phyloP scores from a whole-genome alignment of 2,329 filamentous ascomycete genomes.

The Aspergillus sp. region DNA sequence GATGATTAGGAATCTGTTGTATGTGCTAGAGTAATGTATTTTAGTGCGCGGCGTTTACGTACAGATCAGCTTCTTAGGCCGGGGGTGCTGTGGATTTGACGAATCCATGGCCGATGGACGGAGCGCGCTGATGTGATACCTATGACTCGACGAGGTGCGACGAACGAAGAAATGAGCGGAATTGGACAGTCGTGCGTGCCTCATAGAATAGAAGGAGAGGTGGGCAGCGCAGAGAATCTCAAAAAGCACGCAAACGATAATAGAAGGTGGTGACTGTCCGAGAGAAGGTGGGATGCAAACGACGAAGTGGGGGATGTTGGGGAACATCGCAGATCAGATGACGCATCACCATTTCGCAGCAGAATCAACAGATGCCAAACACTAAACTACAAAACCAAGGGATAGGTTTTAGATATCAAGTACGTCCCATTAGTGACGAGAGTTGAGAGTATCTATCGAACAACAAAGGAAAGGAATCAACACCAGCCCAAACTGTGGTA shows the following conservation, averaged over 20 bases:
- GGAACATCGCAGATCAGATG: constrained; percentile 1
- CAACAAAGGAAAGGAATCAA: constrained; percentile 7
- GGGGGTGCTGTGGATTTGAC: constrained; percentile 4
- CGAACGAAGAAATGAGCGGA: not conserved
- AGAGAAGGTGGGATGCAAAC: not conserved
- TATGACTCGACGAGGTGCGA: not conserved
- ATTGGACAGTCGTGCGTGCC: not conserved
- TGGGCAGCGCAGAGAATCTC: not conserved
- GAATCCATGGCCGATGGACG: constrained; percentile 8
- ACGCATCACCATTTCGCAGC: not conserved
- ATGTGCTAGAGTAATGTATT: not conserved
- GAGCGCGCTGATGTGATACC: not conserved
- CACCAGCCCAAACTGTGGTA: constrained; percentile 15
- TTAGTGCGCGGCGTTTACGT: not conserved
- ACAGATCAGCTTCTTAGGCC: constrained; percentile 20
- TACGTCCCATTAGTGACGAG: constrained; percentile 5
- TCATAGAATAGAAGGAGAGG: constrained; percentile 2
- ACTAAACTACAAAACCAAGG: not conserved
- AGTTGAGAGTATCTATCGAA: constrained; percentile 22
- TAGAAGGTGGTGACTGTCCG: not conserved
- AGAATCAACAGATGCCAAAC: not conserved
- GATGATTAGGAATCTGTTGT: not conserved
- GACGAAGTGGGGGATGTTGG: not conserved
- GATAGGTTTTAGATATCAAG: not conserved
- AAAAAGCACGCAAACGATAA: not conserved